These are phyloP conservation scores for Brassica rapa DNA, from an alignment of 345 rosid genomes.

Conservation along the genomic window DNA sequence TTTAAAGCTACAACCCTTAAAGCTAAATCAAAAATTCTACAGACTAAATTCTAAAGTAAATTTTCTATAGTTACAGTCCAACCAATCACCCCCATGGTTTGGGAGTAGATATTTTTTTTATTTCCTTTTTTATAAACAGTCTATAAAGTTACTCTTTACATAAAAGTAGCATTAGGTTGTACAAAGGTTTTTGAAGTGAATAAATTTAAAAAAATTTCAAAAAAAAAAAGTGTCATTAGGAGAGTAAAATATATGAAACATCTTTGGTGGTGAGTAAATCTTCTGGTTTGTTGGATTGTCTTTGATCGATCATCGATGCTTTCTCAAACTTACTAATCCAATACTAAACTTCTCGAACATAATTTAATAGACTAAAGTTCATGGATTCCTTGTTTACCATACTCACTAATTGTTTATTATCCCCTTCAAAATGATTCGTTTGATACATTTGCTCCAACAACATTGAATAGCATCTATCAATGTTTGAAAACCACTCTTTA, in stretches of 20 bases:
- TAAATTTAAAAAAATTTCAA: no score
- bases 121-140: no score
- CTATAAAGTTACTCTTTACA: no score
- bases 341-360: background rate
- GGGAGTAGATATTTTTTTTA: no score
- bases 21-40: no score
- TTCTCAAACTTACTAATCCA: background rate
- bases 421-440: background rate
- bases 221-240: background rate
- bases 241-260: background rate
- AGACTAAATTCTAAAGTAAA: no score
- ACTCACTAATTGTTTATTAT: background rate
- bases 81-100: no score
- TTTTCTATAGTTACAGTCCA: no score
- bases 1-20: no score
- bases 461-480: background rate
- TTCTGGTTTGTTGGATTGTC: background rate
- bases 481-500: background rate
- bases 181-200: no score
- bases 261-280: background rate
- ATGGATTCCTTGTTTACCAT: background rate
- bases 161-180: no score
- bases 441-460: background rate
- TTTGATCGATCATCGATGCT: background rate
- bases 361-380: background rate